Conservation (phyloP, 495 filamentous ascomycete species). For the Penicillium psychrofluorescens region DNA sequence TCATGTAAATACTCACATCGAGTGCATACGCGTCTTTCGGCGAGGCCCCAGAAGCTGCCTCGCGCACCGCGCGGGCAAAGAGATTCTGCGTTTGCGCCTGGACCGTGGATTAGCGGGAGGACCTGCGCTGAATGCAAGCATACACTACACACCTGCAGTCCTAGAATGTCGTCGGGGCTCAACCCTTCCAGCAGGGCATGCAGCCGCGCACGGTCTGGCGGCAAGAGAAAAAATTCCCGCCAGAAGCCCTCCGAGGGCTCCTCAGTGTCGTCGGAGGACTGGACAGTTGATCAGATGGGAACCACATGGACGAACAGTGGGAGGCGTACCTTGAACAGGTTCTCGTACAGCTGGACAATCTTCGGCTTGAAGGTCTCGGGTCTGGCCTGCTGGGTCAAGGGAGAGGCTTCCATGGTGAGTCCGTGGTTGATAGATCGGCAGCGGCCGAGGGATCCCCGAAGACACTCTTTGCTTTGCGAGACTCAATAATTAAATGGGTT, state of each 20-base stretch:
- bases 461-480: neutral
- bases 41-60: constrained; percentile 53
- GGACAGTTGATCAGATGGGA: neutral
- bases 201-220: constrained; percentile 63
- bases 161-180: constrained; percentile 65
- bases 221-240: constrained; percentile 88
- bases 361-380: constrained; percentile 91
- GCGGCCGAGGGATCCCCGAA: constrained; percentile 1
- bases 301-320: constrained; percentile 1
- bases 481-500: neutral
- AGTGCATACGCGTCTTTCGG: constrained; percentile 73
- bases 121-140: neutral
- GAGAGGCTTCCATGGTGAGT: constrained; percentile 73
- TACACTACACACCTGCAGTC: constrained; percentile 51
- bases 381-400: constrained; percentile 85
- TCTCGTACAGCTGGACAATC: constrained; percentile 82
- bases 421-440: constrained; percentile 8
- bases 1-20: constrained; percentile 55
- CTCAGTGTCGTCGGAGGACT: constrained; percentile 49
- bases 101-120: constrained; percentile 5
- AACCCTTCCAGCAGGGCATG: constrained; percentile 58
- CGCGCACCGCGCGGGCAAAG: constrained; percentile 63
- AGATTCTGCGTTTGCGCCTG: constrained; percentile 70
- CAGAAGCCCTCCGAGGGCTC: constrained; percentile 87
- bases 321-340: constrained; percentile 67